Evolutionary conservation across 2,329 filamentous ascomycete genomes (phyloP).

Genomic region (Ilyonectria robusta): DNA sequence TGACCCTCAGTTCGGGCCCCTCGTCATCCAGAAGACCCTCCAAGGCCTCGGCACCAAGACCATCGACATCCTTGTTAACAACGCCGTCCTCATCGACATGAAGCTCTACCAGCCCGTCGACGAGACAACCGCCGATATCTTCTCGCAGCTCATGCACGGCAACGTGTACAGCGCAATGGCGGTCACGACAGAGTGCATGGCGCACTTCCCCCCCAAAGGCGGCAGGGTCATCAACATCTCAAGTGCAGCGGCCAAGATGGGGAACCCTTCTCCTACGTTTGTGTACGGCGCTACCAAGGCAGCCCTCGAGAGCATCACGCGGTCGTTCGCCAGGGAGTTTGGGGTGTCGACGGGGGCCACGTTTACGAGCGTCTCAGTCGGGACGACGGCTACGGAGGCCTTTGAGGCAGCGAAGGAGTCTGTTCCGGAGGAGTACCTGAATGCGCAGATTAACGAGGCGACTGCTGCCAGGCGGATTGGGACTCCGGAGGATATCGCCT

Average conservation of each 20-base stretch:
- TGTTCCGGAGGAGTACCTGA: neutral
- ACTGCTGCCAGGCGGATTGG: constrained; percentile 5
- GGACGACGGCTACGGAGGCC: neutral
- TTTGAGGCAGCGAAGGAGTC: neutral
- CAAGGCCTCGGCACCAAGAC: neutral
- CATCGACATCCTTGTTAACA: constrained; percentile 19
- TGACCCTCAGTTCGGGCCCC: neutral
- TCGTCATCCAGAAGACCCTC: neutral
- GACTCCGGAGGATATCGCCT: constrained; percentile 7
- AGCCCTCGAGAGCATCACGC: constrained; percentile 1
- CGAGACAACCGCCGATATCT: neutral
- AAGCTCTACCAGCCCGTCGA: neutral
- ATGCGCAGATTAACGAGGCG: neutral
- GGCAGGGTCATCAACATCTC: constrained; percentile 15
- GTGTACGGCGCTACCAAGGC: constrained; percentile 4
- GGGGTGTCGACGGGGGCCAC: neutral
- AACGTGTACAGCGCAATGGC: constrained; percentile 4
- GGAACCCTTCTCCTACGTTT: neutral
- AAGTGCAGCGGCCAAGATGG: neutral
- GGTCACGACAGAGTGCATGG: neutral
- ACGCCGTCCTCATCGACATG: neutral
- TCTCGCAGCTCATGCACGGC: constrained; percentile 3
- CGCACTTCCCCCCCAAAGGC: constrained; percentile 1
- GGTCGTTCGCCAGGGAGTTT: constrained; percentile 1
- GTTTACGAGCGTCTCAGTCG: neutral